Conservation (phyloP, 140 eudicot genomes). For the Oenanthe javanica region DNA sequence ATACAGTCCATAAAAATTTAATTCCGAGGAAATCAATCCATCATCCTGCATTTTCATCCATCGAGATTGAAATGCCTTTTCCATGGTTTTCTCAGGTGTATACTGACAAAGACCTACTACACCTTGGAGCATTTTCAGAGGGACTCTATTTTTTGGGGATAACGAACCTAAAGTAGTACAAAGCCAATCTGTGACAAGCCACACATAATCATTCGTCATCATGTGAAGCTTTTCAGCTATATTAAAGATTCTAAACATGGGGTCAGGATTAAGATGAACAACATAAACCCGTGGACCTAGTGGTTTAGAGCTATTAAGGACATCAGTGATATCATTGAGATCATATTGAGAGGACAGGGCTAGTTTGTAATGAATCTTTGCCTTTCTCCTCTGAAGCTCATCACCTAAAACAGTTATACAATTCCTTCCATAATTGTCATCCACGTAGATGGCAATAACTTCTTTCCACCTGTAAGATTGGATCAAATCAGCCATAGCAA, state of each 20-base stretch:
- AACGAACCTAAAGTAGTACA: conserved; percentile 42
- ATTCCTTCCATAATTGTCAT: conserved; percentile 58
- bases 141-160: conserved; percentile 15
- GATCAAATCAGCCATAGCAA: conserved; percentile 64
- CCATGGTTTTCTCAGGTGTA: conserved; percentile 17
- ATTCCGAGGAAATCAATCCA: conserved; percentile 1
- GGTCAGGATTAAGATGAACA: conserved; percentile 50
- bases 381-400: conserved; percentile 39
- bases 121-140: conserved; percentile 36
- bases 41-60: conserved; percentile 19
- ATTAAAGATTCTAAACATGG: conserved; percentile 29
- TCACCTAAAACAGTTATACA: conserved; percentile 45
- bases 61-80: conserved; percentile 20
- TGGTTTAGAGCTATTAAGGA: conserved; percentile 41
- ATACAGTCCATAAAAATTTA: conserved; percentile 22
- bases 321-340: conserved; percentile 26
- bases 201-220: conserved; percentile 47
- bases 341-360: conserved; percentile 40
- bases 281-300: conserved; percentile 60
- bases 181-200: conserved; percentile 64
- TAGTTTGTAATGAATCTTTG: conserved; percentile 50
- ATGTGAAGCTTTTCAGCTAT: conserved; percentile 39
- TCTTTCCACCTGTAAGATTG: conserved; percentile 54
- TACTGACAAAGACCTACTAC: conserved; percentile 52
- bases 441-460: conserved; percentile 52